Evolutionary conservation across 257 asterid species (phyloP).

Genomic region (Solanum neorickii): DNA sequence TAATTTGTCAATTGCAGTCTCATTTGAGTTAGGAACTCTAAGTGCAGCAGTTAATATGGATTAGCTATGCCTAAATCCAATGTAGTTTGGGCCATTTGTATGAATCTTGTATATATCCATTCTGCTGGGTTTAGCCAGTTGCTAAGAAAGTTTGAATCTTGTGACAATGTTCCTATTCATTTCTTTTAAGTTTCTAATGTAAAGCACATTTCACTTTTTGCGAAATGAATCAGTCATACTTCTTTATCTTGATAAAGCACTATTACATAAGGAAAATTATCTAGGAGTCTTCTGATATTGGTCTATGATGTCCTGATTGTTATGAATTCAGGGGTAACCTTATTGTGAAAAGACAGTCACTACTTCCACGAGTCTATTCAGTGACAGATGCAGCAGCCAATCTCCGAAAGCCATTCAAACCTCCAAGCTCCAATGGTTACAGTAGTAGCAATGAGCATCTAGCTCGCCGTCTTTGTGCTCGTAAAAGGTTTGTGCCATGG

Average conservation of each 20-base stretch:
- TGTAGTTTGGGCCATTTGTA: not conserved
- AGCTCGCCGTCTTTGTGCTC: conserved; percentile 71
- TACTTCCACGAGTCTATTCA: conserved; percentile 82
- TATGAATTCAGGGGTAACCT: conserved; percentile 58
- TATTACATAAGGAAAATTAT: not conserved
- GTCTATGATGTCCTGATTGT: not conserved
- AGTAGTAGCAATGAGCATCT: conserved; percentile 52
- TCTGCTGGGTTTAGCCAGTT: not conserved
- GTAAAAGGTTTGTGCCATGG: conserved; percentile 96
- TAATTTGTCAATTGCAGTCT: not conserved
- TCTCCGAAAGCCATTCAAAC: conserved; percentile 79
- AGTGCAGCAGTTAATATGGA: not conserved
- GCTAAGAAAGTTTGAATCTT: not conserved
- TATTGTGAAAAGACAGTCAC: conserved; percentile 71
- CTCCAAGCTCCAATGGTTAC: conserved; percentile 75
- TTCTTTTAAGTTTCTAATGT: not conserved
- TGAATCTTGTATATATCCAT: not conserved
- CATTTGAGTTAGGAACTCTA: not conserved
- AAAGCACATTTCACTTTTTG: not conserved
- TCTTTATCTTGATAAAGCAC: not conserved
- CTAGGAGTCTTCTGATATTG: not conserved
- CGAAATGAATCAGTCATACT: not conserved
- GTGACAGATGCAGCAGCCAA: conserved; percentile 53
- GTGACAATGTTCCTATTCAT: not conserved
- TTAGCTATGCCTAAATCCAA: not conserved